Base-by-base conservation (phyloP, 2,329 filamentous ascomycete species). In the Hypoxylon sp. region DNA sequence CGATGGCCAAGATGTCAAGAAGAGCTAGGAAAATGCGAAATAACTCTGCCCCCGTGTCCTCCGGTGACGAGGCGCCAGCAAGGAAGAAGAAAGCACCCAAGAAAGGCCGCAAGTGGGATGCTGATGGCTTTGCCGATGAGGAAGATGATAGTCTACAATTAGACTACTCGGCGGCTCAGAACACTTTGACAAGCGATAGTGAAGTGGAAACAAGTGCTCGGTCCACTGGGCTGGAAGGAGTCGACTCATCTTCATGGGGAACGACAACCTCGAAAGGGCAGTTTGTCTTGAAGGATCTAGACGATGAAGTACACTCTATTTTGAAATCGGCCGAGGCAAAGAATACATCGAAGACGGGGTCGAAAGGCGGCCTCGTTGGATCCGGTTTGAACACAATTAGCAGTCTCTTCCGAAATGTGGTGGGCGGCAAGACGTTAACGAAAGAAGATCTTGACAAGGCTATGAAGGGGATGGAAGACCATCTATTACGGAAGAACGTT, bases 381-480 rank as follows among this genome's bases (percentile, higher is more conserved):
- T 90, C 93, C 3, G 90, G 94, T 61, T 85, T 97, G 64, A 94
- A 89, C 77, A 92, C 93, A 13, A 92, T 98, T 70, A 91, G 93
- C 60, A 93, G 94, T 17, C 88, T 98, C 63, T 97, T 99, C 84
- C 90, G 94, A 72, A 98, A 98, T 78, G 92, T 99, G 42, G 92
- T 99, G 0, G 96, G 96, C 61, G 96, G 97, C 71, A 98, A 98
- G 84, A 93, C 91, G 0, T 83, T 99, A 76, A 97, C 94, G 1
- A 93, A 94, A 79, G 89, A 92, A 72, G 95, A 98, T 77, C 86
- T 99, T 22, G 92, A 94, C 69, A 97, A 97, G 79, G 93, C 96
- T 1, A 90, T 99, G 83, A 96, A 95, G 81, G 92, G 92, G 33
- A 98, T 99, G 94, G 94, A 98, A 78, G 94, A 97, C 64, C 95